These are phyloP conservation scores for Lyophyllum semitale DNA, from an alignment of 768 basidiomycete genomes.

Conservation along the genomic window DNA sequence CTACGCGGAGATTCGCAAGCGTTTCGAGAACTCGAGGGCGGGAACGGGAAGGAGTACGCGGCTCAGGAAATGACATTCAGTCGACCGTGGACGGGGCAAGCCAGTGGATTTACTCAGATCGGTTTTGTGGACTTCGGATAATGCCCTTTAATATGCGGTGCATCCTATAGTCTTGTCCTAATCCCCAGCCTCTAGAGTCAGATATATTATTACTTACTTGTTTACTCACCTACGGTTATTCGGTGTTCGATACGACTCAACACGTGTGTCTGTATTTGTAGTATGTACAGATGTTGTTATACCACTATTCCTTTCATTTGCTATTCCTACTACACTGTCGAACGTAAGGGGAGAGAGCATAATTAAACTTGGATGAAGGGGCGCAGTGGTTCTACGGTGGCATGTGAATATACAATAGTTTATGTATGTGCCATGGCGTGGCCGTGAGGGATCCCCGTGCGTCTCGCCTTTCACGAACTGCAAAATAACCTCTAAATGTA, in stretches of 20 bases:
- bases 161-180: not conserved
- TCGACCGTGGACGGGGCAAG: not conserved
- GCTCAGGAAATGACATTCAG: slow-evolving; percentile 24
- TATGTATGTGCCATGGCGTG: too few species aligned
- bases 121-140: not conserved
- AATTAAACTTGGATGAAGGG: too few species aligned
- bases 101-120: not conserved
- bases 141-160: not conserved
- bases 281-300: slow-evolving; percentile 3
- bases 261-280: slow-evolving; percentile 1
- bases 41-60: slow-evolving; percentile 30
- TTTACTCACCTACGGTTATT: not conserved
- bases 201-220: not conserved
- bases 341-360: too few species aligned
- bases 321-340: too few species aligned
- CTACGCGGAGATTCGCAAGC: slow-evolving; percentile 59
- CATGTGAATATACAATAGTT: too few species aligned
- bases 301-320: not conserved
- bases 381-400: too few species aligned
- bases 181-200: not conserved
- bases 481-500: too few species aligned
- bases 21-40: slow-evolving; percentile 53
- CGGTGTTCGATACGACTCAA: not conserved
- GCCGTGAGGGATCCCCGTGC: too few species aligned
- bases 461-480: too few species aligned